phyloP scores from a whole-genome alignment of 257 asterid species.

The Cruciata laevipes region DNA sequence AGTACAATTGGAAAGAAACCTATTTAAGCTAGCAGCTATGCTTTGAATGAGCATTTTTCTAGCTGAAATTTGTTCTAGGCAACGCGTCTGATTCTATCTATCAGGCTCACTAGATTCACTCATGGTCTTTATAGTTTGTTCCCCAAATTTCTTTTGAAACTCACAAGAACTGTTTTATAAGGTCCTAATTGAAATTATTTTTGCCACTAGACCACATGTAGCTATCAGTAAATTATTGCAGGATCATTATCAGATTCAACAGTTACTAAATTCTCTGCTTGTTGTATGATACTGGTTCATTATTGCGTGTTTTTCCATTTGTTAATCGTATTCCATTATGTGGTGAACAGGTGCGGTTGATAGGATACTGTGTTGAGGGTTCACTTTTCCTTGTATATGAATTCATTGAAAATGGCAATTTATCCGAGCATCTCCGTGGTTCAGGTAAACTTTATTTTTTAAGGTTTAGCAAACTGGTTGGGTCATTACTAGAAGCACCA shows the following conservation, averaged over 20 bases:
- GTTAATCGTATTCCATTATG: slow-evolving; percentile 13
- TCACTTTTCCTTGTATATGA: slow-evolving; percentile 95
- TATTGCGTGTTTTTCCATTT: not conserved
- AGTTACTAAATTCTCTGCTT: not conserved
- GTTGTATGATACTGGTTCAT: not conserved
- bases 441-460: slow-evolving; percentile 35
- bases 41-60: not conserved
- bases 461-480: not conserved
- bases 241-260: not conserved
- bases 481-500: slow-evolving; percentile 1
- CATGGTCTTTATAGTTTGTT: not conserved
- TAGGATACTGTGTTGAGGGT: slow-evolving; percentile 91
- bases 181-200: not conserved
- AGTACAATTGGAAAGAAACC: not conserved
- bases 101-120: not conserved
- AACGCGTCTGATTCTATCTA: not conserved
- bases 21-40: not conserved
- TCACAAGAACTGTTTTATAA: no score
- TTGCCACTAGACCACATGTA: not conserved
- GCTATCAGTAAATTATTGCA: not conserved
- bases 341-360: slow-evolving; percentile 77
- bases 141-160: not conserved
- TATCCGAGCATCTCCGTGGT: slow-evolving; percentile 85
- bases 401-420: slow-evolving; percentile 80
- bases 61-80: not conserved